phyloP scores from a whole-genome alignment of 1,284 basidiomycete genomes.

The Megacollybia platyphylla region DNA sequence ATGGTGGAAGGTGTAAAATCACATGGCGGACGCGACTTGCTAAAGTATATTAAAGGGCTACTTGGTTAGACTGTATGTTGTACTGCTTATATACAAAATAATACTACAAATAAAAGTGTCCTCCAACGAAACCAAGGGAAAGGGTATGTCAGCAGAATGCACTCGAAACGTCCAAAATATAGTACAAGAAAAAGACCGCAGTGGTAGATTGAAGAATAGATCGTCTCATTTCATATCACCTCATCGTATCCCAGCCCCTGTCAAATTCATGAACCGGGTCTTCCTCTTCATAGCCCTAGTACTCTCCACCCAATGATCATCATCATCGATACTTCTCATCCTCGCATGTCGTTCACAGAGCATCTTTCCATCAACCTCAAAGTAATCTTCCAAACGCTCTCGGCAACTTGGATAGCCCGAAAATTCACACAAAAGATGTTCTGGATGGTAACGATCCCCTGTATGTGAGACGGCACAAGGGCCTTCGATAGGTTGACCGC shows the following conservation, averaged over 20 bases:
- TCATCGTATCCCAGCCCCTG: slow-evolving; percentile 5
- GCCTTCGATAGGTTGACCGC: slow-evolving; percentile 82
- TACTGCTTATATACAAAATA: not conserved
- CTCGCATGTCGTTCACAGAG: slow-evolving; percentile 68
- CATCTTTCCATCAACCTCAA: slow-evolving; percentile 74
- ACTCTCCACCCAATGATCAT: slow-evolving; percentile 19
- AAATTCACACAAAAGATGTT: slow-evolving; percentile 67
- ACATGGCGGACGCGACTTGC: slow-evolving; percentile 41
- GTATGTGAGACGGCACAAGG: slow-evolving; percentile 75
- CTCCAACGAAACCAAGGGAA: too few relatives aligned
- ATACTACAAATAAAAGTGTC: too few relatives aligned
- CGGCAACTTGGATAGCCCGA: slow-evolving; percentile 40
- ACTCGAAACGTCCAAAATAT: too few relatives aligned
- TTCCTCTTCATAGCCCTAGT: slow-evolving; percentile 46
- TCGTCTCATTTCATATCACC: too few relatives aligned
- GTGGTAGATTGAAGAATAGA: too few relatives aligned
- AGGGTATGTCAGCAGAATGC: too few relatives aligned
- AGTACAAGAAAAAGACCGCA: too few relatives aligned
- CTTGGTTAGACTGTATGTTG: slow-evolving; percentile 14
- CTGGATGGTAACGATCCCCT: slow-evolving; percentile 73
- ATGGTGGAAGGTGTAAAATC: slow-evolving; percentile 66
- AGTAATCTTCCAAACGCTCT: slow-evolving; percentile 65
- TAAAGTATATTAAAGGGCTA: slow-evolving; percentile 55
- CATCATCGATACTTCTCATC: slow-evolving; percentile 18
- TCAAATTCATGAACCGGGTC: slow-evolving; percentile 53